Conservation (phyloP, 1,284 basidiomycete species). For the Apiotrichum veenhuisii region DNA sequence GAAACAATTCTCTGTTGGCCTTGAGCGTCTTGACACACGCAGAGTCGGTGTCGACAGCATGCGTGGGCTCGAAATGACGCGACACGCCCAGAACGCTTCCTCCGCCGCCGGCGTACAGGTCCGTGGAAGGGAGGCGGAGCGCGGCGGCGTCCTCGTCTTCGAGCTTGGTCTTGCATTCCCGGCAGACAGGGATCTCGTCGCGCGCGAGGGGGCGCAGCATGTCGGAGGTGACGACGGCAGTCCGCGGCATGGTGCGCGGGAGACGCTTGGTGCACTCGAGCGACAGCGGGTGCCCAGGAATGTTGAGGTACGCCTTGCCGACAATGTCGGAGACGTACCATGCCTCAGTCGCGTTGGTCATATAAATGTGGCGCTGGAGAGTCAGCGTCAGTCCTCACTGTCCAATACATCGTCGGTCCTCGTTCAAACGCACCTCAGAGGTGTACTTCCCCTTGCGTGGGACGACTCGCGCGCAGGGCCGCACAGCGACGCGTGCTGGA, state of each 20-base stretch:
- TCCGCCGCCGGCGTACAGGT: constrained; percentile 38
- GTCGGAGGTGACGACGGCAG: not conserved
- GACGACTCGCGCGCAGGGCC: not conserved
- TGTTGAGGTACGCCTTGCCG: constrained; percentile 1
- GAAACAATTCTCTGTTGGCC: constrained; percentile 1
- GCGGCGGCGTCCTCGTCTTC: not conserved
- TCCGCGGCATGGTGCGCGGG: not conserved
- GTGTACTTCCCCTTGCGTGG: not conserved
- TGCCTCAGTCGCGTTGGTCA: not conserved
- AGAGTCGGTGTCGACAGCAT: constrained; percentile 25
- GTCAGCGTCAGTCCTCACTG: no score
- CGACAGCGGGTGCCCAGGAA: not conserved
- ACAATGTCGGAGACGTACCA: not conserved
- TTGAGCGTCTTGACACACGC: constrained; percentile 18
- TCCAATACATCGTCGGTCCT: no score
- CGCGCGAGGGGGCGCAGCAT: not conserved
- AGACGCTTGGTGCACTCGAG: not conserved
- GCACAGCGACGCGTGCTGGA: not conserved
- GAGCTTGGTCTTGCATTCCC: not conserved
- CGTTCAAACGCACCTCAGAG: constrained; percentile 10
- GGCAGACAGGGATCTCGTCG: not conserved
- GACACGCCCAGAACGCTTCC: constrained; percentile 24
- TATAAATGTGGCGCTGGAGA: constrained; percentile 6
- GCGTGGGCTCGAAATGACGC: constrained; percentile 20
- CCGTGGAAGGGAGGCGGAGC: constrained; percentile 18